Conservation (phyloP, 495 filamentous ascomycete species). For the Podospora pseudopauciseta region DNA sequence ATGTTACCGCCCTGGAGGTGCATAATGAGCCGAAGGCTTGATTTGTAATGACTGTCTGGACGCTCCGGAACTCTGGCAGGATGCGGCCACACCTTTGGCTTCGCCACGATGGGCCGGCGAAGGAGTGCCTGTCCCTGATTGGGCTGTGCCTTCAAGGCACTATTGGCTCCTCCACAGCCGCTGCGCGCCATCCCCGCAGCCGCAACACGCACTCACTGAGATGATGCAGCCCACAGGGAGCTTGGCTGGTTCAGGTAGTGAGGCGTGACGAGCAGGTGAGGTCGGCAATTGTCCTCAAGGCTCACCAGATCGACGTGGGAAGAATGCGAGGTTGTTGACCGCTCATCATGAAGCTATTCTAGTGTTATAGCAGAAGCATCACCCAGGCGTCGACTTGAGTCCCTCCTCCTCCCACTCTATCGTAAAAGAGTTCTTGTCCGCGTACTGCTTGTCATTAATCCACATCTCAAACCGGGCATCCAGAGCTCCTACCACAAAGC, state of each 20-base stretch:
- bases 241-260: neutral
- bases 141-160: neutral
- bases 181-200: neutral
- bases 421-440: constrained; percentile 1
- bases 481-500: neutral
- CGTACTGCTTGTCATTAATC: neutral
- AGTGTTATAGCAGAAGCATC: neutral
- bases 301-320: neutral
- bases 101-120: neutral
- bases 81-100: neutral
- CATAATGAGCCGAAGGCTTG: neutral
- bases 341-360: too few species aligned
- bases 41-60: neutral
- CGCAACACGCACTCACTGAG: neutral
- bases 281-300: neutral
- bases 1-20: too few species aligned
- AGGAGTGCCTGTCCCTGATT: neutral
- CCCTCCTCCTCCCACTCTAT: neutral
- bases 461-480: constrained; percentile 4
- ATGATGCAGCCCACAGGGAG: neutral
- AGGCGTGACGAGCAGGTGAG: neutral
- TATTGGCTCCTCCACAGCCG: neutral
- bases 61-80: neutral
- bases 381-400: neutral
- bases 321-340: neutral